A percentile compares a stretch with the other conserved stretches of the same genome.
Evolutionary conservation across 768 basidiomycete species (phyloP).

Genomic region (Lepiota venenata): DNA sequence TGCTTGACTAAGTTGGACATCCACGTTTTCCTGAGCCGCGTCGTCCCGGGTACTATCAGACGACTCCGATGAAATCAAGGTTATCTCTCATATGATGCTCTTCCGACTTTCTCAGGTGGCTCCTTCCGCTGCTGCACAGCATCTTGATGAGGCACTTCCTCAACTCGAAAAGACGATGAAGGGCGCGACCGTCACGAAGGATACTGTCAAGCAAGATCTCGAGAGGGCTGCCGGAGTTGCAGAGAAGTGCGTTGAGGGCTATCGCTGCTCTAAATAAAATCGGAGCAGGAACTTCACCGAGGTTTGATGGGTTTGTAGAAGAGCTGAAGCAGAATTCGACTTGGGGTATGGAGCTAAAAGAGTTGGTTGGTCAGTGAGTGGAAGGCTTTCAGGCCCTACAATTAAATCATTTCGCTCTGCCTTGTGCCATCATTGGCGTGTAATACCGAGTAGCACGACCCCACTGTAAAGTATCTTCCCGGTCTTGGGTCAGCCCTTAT

Average conservation of each 20-base stretch:
- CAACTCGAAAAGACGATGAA: slow-evolving; percentile 88
- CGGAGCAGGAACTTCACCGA: slow-evolving; percentile 54
- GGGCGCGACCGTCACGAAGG: slow-evolving; percentile 85
- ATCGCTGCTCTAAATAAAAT: slow-evolving; percentile 86
- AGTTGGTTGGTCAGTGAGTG: slow-evolving; percentile 33
- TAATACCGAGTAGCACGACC: no score
- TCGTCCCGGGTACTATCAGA: slow-evolving; percentile 84
- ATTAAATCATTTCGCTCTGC: no score
- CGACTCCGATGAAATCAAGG: slow-evolving; percentile 95
- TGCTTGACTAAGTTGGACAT: slow-evolving; percentile 87
- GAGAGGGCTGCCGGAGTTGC: slow-evolving; percentile 87
- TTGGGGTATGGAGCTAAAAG: slow-evolving; percentile 72
- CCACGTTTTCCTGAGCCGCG: slow-evolving; percentile 76
- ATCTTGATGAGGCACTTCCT: slow-evolving; percentile 82
- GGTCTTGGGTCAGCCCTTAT: no score
- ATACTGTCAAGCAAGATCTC: slow-evolving; percentile 92
- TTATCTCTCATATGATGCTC: slow-evolving; percentile 93
- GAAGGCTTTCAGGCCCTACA: not conserved
- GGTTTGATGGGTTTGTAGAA: slow-evolving; percentile 80
- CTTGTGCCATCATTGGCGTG: no score
- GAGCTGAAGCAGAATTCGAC: slow-evolving; percentile 61
- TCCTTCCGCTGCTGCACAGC: slow-evolving; percentile 76
- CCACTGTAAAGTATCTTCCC: no score
- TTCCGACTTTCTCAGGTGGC: slow-evolving; percentile 87
- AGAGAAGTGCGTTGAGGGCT: slow-evolving; percentile 85